Evolutionary conservation across 208 protist species (phyloP).

Genomic region (Balamuthia mandrillaris): DNA sequence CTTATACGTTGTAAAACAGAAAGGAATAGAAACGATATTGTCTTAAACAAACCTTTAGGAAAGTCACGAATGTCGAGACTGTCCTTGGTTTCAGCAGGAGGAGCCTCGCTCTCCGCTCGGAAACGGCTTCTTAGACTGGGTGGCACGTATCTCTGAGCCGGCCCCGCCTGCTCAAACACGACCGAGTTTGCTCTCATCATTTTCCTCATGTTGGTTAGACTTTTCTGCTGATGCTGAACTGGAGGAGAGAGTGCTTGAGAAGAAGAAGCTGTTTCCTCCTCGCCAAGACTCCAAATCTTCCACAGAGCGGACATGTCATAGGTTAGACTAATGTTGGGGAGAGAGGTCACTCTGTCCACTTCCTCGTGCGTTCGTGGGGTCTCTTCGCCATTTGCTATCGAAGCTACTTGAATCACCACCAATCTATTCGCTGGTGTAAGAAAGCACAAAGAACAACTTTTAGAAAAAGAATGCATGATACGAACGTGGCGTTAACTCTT

Average conservation of each 20-base stretch:
- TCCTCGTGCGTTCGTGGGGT: not conserved
- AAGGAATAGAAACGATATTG: not conserved
- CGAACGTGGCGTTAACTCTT: no score
- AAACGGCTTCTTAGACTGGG: not conserved
- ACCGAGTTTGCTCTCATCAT: not conserved
- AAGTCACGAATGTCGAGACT: no score
- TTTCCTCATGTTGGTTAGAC: not conserved
- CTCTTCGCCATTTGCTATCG: no score
- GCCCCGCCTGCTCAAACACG: not conserved
- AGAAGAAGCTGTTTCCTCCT: not conserved
- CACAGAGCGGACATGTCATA: not conserved
- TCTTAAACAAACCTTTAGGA: not conserved
- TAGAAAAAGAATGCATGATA: no score
- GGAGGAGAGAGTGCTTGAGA: not conserved
- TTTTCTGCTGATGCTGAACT: not conserved
- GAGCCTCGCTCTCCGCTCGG: slow-evolving; percentile 6
- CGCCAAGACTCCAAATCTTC: not conserved
- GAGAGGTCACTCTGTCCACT: not conserved
- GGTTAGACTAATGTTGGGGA: no score
- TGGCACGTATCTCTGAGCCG: slow-evolving; percentile 20
- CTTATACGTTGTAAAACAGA: not conserved
- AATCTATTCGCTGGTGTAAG: no score
- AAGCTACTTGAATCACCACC: no score
- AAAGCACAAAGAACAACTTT: no score
- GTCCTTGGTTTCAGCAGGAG: not conserved